Evolutionary conservation across 2,329 filamentous ascomycete species (phyloP).

Genomic region (Fusarium fracticaudum): DNA sequence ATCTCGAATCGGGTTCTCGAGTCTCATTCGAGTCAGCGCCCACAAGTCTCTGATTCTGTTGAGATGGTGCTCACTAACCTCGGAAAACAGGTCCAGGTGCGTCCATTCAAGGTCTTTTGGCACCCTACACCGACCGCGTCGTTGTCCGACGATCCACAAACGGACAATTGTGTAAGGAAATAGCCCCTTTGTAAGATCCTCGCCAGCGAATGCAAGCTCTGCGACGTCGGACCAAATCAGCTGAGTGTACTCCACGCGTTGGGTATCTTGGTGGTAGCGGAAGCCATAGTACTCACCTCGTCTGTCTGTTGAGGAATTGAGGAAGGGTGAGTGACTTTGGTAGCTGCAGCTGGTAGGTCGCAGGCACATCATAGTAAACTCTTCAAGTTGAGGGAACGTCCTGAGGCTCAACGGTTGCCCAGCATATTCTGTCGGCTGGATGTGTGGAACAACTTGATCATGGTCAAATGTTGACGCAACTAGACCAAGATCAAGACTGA

Average conservation of each 20-base stretch:
- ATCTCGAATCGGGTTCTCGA: neutral
- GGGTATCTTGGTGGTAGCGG: slow-evolving; percentile 11
- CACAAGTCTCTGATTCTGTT: slow-evolving; percentile 6
- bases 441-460: neutral
- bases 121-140: neutral
- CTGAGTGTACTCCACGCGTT: slow-evolving; percentile 9
- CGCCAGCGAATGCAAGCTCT: neutral
- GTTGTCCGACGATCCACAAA: slow-evolving; percentile 24
- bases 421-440: neutral
- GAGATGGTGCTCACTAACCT: neutral
- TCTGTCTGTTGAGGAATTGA: neutral
- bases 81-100: neutral
- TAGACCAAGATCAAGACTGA: slow-evolving; percentile 1
- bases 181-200: neutral
- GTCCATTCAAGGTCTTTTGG: slow-evolving; percentile 8
- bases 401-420: neutral
- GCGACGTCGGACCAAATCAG: slow-evolving; percentile 12
- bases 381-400: neutral
- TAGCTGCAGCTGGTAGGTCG: neutral
- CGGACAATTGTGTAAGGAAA: slow-evolving; percentile 4
- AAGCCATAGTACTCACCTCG: slow-evolving; percentile 29
- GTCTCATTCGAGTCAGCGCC: slow-evolving; percentile 1
- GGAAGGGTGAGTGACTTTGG: neutral
- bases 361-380: slow-evolving; percentile 22
- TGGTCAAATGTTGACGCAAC: slow-evolving; percentile 4